Evolutionary conservation across 495 filamentous ascomycete species (phyloP).

Genomic region (Hypomontagnella submonticulosa): DNA sequence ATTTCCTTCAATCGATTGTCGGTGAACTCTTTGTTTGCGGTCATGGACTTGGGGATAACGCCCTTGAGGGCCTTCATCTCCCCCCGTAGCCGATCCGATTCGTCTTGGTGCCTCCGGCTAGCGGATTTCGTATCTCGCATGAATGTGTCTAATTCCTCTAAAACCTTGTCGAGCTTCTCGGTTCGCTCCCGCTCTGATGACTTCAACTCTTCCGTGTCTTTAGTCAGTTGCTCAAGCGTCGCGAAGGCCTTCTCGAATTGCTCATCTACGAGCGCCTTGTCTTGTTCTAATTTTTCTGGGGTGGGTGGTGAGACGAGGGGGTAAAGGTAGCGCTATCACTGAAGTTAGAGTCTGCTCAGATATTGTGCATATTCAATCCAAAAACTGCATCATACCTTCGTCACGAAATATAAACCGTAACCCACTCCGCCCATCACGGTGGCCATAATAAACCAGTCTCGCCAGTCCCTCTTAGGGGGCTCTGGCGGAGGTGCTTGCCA

Average conservation of each 20-base stretch:
- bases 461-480: constrained; percentile 88
- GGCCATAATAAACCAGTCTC: constrained; percentile 98
- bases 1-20: constrained; percentile 86
- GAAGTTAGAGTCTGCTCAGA: constrained; percentile 33
- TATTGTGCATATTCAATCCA: not conserved
- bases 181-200: constrained; percentile 84
- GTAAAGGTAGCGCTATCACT: constrained; percentile 80
- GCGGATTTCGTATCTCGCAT: constrained; percentile 82
- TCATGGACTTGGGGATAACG: constrained; percentile 85
- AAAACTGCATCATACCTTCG: constrained; percentile 67
- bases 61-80: constrained; percentile 85
- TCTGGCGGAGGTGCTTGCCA: constrained; percentile 71
- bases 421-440: constrained; percentile 87
- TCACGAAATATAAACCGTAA: constrained; percentile 86
- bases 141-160: constrained; percentile 85
- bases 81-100: constrained; percentile 83
- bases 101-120: constrained; percentile 82
- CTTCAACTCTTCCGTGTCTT: constrained; percentile 89
- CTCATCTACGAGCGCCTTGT: constrained; percentile 91
- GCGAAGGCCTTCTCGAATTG: constrained; percentile 91
- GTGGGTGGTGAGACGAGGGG: constrained; percentile 94
- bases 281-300: constrained; percentile 88
- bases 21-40: constrained; percentile 84
- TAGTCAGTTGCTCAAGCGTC: constrained; percentile 88
- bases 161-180: constrained; percentile 81